phyloP scores from a whole-genome alignment of 2,329 filamentous ascomycete species.

The Metarhizium album region DNA sequence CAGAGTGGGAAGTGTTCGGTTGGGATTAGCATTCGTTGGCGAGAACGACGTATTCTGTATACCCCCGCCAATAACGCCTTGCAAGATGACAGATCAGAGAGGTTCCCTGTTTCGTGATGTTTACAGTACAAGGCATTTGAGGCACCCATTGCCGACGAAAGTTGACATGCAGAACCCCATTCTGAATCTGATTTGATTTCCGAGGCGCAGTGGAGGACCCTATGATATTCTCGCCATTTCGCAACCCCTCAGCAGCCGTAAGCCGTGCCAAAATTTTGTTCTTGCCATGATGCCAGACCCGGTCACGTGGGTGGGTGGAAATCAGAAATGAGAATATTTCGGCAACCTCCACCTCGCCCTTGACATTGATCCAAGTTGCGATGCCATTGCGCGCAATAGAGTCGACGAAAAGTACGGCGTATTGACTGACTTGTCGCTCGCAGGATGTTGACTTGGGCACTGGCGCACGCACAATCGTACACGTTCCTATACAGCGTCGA shows the following conservation, averaged over 20 bases:
- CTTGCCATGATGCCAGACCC: neutral
- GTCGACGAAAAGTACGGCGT: neutral
- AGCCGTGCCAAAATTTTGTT: too few species aligned
- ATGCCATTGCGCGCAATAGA: neutral
- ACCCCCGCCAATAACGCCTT: conserved; percentile 1
- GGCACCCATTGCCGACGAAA: too few species aligned
- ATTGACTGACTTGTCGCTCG: neutral
- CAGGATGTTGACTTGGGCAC: neutral
- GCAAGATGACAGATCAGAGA: neutral
- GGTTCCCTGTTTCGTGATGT: neutral
- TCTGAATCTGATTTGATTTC: too few species aligned
- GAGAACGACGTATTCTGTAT: conserved; percentile 1
- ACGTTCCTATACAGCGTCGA: neutral
- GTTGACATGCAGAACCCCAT: too few species aligned
- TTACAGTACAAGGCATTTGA: neutral
- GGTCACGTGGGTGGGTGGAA: neutral
- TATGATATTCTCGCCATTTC: too few species aligned
- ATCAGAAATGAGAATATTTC: neutral
- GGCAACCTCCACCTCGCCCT: neutral
- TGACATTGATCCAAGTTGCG: neutral
- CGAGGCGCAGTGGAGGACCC: too few species aligned
- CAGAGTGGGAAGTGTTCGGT: too few species aligned
- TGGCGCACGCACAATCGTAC: neutral
- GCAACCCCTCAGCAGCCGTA: too few species aligned
- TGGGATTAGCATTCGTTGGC: neutral